Evolutionary conservation across 139 green algal species (phyloP).

Genomic region (Coelastrella sp.): DNA sequence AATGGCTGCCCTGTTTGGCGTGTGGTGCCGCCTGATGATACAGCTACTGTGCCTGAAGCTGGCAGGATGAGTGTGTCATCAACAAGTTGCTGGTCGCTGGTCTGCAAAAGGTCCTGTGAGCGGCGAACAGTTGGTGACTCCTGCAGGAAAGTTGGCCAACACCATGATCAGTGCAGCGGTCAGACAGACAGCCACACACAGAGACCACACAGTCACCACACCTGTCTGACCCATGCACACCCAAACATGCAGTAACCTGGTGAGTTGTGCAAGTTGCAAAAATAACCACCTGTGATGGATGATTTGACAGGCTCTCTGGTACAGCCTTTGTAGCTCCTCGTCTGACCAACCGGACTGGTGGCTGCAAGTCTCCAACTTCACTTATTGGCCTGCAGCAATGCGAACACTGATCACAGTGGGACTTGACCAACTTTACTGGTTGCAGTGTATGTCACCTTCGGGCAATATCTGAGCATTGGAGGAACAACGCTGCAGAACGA

Average conservation of each 20-base stretch:
- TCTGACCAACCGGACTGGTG: not conserved
- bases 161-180: not conserved
- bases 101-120: not conserved
- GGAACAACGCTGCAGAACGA: no score
- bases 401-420: not conserved
- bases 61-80: not conserved
- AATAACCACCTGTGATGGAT: not conserved
- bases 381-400: not conserved
- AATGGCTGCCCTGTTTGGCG: not conserved
- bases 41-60: not conserved
- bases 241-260: not conserved
- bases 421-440: not conserved
- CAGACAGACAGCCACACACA: not conserved
- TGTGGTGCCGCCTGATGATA: not conserved
- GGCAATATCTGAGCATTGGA: no score
- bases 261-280: not conserved
- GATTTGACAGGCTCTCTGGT: not conserved
- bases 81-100: not conserved
- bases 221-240: not conserved
- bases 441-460: not conserved
- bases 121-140: not conserved
- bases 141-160: not conserved
- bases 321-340: not conserved
- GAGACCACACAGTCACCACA: no score
- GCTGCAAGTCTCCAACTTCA: not conserved